Base-by-base conservation (phyloP, 1,139 yeast genomes). In the Pichia sp. region DNA sequence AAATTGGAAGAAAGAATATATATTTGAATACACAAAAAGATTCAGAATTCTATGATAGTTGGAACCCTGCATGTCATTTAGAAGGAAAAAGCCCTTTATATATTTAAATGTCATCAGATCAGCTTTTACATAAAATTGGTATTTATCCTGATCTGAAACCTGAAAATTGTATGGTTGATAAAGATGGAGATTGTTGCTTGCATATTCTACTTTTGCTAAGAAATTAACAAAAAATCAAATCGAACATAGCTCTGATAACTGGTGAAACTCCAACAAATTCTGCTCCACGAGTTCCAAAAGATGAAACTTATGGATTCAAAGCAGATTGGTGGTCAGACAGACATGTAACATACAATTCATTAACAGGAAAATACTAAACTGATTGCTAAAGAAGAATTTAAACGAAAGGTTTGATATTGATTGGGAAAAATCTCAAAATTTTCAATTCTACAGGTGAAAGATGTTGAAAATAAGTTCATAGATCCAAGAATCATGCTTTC, bases 251-350 rank as follows among this genome's bases (percentile, higher is more conserved):
- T n/a, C n/a, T n/a, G n/a, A n/a, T n/a, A n/a, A n/a, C n/a, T n/a
- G n/a, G n/a, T 4, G 98, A 97, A 0, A 89, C 96, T 0, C 94
- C 95, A 0, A 96, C 88, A 61, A 89, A 88, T 59, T 88, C 89
- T 85, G 97, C 97, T 0, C 98, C 98, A 1, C 97, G 91, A 59
- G 84, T 91, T 25, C 64, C 91, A 22, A 76, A 75, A 40, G 96
- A 96, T 21, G 77, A 81, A 48, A 79, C 82, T n/a, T 91, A 91
- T 58, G 91, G 88, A 50, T 80, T 74, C 49, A 72, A 79, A 9
- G 96, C 93, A 10, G 98, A 91, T 59, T 91, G 96, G 95, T 91
- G 97, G 94, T 86, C 96, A 0, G 67, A 91, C 24, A 97, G 98
- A 0, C 86, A 96, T 50, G 85, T 91, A 7, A 73, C 86, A 24